Percentiles rank a stretch among this genome's conserved stretches.
Evolutionary conservation across 805 yeast genomes (phyloP).

Genomic region (Scheffersomyces spartinae): DNA sequence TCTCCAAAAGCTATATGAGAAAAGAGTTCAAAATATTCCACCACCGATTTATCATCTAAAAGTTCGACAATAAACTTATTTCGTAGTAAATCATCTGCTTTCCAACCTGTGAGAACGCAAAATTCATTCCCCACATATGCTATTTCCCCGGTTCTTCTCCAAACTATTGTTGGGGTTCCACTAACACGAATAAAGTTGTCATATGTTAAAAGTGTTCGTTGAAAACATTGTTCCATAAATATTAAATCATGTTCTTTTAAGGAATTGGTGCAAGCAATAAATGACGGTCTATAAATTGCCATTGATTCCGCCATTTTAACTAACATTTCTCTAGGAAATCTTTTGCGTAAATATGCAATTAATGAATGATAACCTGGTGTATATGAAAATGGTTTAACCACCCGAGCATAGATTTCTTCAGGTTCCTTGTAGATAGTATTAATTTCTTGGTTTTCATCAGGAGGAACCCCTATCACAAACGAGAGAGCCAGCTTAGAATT

Average conservation of each 20-base stretch:
- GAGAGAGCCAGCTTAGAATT: constrained; percentile 33
- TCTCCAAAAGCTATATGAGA: constrained; percentile 84
- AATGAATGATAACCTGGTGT: constrained; percentile 85
- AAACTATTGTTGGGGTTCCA: constrained; percentile 90
- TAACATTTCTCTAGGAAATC: constrained; percentile 61
- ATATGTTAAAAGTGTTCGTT: constrained; percentile 80
- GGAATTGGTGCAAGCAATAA: constrained; percentile 84
- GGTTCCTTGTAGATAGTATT: constrained; percentile 41
- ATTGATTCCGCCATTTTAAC: constrained; percentile 77
- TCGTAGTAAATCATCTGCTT: constrained; percentile 49
- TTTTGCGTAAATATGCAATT: constrained; percentile 54
- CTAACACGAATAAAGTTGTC: constrained; percentile 72
- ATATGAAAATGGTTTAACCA: constrained; percentile 70
- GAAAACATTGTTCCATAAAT: constrained; percentile 94
- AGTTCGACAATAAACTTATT: constrained; percentile 67
- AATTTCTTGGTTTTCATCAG: constrained; percentile 20
- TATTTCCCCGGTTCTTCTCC: constrained; percentile 94
- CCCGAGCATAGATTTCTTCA: constrained; percentile 67
- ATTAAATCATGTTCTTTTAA: constrained; percentile 84
- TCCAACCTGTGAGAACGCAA: constrained; percentile 86
- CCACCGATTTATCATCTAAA: constrained; percentile 77
- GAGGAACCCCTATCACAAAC: constrained; percentile 34
- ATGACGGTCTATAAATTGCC: constrained; percentile 86
- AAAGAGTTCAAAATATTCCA: constrained; percentile 80
- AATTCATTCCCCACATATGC: constrained; percentile 95